Evolutionary conservation across 179 eudicot genomes (phyloP).

Genomic region (Corrigiola litoralis): DNA sequence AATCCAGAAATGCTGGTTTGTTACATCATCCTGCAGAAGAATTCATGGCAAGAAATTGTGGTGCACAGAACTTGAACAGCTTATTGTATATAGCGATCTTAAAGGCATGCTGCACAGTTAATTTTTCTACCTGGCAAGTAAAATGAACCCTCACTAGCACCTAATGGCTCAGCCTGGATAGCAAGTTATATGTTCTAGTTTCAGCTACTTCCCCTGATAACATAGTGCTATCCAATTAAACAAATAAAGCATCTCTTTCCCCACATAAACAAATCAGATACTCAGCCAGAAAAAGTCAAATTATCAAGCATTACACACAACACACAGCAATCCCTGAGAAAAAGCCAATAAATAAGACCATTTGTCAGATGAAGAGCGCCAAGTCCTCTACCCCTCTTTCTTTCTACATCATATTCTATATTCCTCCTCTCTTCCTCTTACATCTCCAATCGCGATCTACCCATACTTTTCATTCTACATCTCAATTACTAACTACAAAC

Average conservation of each 20-base stretch:
- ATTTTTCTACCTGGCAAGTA: slow-evolving; percentile 10
- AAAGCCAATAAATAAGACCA: slow-evolving; percentile 28
- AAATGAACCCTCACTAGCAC: slow-evolving; percentile 12
- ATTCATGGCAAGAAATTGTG: not conserved
- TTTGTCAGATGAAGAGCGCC: slow-evolving; percentile 18
- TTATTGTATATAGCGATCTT: too few relatives aligned
- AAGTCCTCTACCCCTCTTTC: slow-evolving; percentile 1
- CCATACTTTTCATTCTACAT: not conserved
- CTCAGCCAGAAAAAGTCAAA: slow-evolving; percentile 24
- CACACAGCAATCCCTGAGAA: slow-evolving; percentile 19
- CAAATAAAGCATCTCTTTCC: slow-evolving; percentile 24
- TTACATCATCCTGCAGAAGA: not conserved
- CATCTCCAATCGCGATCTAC: slow-evolving; percentile 11
- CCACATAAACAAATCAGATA: slow-evolving; percentile 19
- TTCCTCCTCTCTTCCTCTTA: slow-evolving; percentile 4
- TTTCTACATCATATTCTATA: slow-evolving; percentile 11
- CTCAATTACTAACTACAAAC: slow-evolving; percentile 8
- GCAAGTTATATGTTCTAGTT: slow-evolving; percentile 1
- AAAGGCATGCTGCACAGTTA: too few relatives aligned
- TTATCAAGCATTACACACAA: slow-evolving; percentile 18
- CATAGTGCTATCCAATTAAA: slow-evolving; percentile 24
- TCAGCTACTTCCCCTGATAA: not conserved
- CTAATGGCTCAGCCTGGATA: slow-evolving; percentile 8
- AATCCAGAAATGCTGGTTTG: too few relatives aligned
- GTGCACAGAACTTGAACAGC: not conserved